Evolutionary conservation across 495 filamentous ascomycete species (phyloP).

Genomic region (Lophiostoma macrostomum): DNA sequence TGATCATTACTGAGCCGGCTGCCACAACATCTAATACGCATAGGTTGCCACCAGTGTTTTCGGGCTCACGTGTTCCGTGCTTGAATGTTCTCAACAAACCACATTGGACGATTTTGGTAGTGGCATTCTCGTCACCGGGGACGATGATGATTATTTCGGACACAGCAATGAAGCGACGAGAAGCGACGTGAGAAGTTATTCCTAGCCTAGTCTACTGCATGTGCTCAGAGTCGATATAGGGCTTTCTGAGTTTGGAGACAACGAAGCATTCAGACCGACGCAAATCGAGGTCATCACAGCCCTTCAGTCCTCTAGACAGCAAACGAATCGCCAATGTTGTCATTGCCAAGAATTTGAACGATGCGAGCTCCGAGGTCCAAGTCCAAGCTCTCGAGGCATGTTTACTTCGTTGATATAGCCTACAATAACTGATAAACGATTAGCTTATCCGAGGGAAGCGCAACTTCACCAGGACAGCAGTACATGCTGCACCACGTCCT

Average conservation of each 20-base stretch:
- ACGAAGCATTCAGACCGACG: conserved; percentile 30
- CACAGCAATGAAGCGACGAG: conserved; percentile 2
- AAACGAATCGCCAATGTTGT: conserved; percentile 71
- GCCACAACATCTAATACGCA: conserved; percentile 2
- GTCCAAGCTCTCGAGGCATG: conserved; percentile 75
- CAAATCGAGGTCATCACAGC: conserved; percentile 20
- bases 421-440: neutral
- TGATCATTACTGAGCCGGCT: neutral
- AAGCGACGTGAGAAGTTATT: conserved; percentile 23
- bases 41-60: conserved; percentile 70
- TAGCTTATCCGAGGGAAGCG: conserved; percentile 77
- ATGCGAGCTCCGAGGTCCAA: conserved; percentile 68
- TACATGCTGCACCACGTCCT: conserved; percentile 68
- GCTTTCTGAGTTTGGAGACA: conserved; percentile 12
- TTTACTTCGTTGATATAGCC: neutral
- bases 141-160: conserved; percentile 19
- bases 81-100: conserved; percentile 69
- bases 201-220: neutral
- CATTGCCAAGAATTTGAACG: conserved; percentile 75
- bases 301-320: conserved; percentile 41
- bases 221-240: neutral
- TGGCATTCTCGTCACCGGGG: conserved; percentile 56
- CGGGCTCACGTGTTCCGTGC: conserved; percentile 59
- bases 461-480: conserved; percentile 67
- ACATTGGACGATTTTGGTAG: conserved; percentile 76